phyloP scores from a whole-genome alignment of 1,284 basidiomycete genomes.

The Ceratobasidium sp. region DNA sequence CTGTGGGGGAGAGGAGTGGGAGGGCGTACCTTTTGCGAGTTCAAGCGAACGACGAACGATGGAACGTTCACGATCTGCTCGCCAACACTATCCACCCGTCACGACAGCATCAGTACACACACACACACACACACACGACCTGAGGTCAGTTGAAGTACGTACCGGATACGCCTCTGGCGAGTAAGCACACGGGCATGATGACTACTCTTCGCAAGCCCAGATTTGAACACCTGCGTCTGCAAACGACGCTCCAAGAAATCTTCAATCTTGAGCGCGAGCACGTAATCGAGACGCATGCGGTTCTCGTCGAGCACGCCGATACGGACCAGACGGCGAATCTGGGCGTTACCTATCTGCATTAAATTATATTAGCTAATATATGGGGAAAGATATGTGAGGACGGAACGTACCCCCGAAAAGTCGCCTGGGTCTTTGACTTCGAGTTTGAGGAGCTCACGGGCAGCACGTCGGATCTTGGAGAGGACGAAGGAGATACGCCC shows the following conservation, averaged over 20 bases:
- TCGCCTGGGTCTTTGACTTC: conserved; percentile 99
- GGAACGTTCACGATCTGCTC: conserved; percentile 99
- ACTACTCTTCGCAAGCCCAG: conserved; percentile 96
- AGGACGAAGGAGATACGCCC: conserved; percentile 99
- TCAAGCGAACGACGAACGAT: conserved; percentile 97
- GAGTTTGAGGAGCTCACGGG: conserved; percentile 99
- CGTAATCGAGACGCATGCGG: conserved; percentile 99
- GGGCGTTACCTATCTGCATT: too few species aligned
- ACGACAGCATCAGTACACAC: background rate
- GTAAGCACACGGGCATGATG: conserved; percentile 99
- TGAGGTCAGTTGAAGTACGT: conserved; percentile 55
- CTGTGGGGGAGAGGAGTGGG: background rate
- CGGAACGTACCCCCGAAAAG: conserved; percentile 87
- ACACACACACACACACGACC: background rate
- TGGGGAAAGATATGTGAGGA: background rate
- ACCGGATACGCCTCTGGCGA: conserved; percentile 96
- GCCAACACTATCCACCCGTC: conserved; percentile 76
- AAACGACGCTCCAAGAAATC: conserved; percentile 99
- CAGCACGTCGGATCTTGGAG: conserved; percentile 99
- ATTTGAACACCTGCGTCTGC: conserved; percentile 99
- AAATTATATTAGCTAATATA: too few species aligned
- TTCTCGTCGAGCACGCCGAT: conserved; percentile 99
- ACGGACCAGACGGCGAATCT: conserved; percentile 98
- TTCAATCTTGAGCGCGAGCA: conserved; percentile 98
- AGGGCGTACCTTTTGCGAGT: conserved; percentile 81